Base-by-base conservation (phyloP, 1,284 basidiomycete genomes). In the Tilletia caries region DNA sequence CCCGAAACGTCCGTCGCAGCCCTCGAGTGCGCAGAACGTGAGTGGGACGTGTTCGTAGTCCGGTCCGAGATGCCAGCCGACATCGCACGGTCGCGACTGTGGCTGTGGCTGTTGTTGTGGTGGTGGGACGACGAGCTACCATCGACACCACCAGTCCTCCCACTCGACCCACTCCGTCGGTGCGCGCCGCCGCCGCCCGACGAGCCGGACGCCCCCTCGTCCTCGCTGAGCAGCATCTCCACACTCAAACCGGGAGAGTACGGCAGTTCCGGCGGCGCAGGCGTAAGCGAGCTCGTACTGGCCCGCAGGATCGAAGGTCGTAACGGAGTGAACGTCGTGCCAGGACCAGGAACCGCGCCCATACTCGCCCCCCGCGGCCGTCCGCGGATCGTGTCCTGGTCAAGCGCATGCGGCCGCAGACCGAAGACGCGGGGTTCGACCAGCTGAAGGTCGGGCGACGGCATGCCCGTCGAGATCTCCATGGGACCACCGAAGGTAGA, bases 21-120 rank as follows among this genome's bases (percentile, higher is more conserved):
- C 3, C 23, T 25, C 52, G 52, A 58, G 52, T 58, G 20, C 15
- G 27, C 52, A 20, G 58, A 62, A 8, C 23, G 29, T 1, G 58
- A 62, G n/a, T 62, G 29, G 13, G 58, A 33, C 29, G 58, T 62
- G 29, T 32, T 62, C 48, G 48, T 50, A 6, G 58, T 62, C 58
- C 32, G 58, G 33, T 62, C 58, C 29, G 58, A 62, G 15, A 62
- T 29, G 20, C 58, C 32, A 8, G 13, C 58, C 12, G 58, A 62
- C 32, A 62, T 34, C 3, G 48, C 48, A 6, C 20, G 48, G 48
- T 25, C 48, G 3, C 48, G 20, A 8, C 48, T 18, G 48, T 25
- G 20, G 48, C 48, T 25, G 48, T 8, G 20, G 12, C 48, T 15
- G 18, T 62, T n/a, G 32, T n/a, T 3, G 23, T 13, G 58, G 34